Base-by-base conservation (phyloP, 1,284 basidiomycete species). In the Cryptococcus sp. region DNA sequence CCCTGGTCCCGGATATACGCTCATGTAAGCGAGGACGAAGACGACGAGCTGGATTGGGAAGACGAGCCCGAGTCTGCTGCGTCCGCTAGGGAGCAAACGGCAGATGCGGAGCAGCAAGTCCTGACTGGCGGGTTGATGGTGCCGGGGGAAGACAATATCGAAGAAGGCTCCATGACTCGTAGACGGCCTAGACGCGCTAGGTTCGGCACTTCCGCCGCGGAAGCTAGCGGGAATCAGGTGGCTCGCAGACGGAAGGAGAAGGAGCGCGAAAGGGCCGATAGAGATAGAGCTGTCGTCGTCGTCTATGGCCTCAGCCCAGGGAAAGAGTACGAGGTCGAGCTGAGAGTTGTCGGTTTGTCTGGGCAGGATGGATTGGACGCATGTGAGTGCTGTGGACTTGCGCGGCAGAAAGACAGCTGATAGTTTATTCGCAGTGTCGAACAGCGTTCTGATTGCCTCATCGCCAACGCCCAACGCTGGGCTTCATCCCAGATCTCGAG, bases 291-390 rank as follows among this genome's bases (percentile, higher is more conserved):
- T 0, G 72, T 78, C 15, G 75, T 79, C 0, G 77, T 78, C 0
- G 72, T 79, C 1, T 79, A 78, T 53, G 78, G 77, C 2, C 52
- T 79, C 49, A 69, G 66, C 48, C 77, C 78, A 0, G 73, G 71
- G 5, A 73, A 76, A 53, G 78, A 79, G 60, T 78, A 79, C 58
- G 76, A 79, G 59, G 69, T 79, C 35, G 78, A 79, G 64, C 62
- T 79, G 49, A 70, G 74, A 55, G 76, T 79, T 15, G 72, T 79
- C 11, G 78, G 76, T 2, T 58, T 75, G 43, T 50, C 67, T 4
- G 64, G 66, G 35, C 54, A 60, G 27, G 71, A 71, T 43, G 62
- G 66, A 41, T 61, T 63, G 30, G 68, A 71, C 41, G 57, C 56
- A 30, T 30, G 27, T 30, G 10, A 30, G 27, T 30, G 16, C 15